Evolutionary conservation across 768 basidiomycete genomes (phyloP).

Genomic region (Termitomyces eurrhizus): DNA sequence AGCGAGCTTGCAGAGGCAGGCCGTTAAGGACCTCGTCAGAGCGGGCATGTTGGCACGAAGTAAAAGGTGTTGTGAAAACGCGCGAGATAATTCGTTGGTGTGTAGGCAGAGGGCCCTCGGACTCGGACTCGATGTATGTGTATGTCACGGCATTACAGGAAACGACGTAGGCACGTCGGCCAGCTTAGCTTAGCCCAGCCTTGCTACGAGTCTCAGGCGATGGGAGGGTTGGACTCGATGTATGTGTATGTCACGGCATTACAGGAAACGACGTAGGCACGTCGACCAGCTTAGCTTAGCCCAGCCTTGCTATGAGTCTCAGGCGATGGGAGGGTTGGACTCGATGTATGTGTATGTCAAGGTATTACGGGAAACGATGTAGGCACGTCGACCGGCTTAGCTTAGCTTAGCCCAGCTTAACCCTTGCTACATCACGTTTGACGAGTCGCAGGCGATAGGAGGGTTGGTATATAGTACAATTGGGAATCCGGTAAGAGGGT

Average conservation of each 20-base stretch:
- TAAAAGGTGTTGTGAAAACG: conserved; percentile 85
- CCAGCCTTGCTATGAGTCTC: too few relatives aligned
- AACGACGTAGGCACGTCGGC: conserved; percentile 78
- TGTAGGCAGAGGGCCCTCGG: conserved; percentile 33
- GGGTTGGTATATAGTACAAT: too few relatives aligned
- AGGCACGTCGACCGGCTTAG: conserved; percentile 72
- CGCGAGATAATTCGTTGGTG: conserved; percentile 64
- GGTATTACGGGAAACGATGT: too few relatives aligned
- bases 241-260: conserved; percentile 90
- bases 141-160: conserved; percentile 40
- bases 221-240: conserved; percentile 54
- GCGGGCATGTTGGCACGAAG: conserved; percentile 88
- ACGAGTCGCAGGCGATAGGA: too few relatives aligned
- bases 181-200: too few relatives aligned
- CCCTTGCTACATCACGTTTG: too few relatives aligned
- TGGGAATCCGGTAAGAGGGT: too few relatives aligned
- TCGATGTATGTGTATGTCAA: conserved; percentile 85
- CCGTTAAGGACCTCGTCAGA: conserved; percentile 64
- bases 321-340: too few relatives aligned
- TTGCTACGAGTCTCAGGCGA: too few relatives aligned
- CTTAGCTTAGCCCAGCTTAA: too few relatives aligned
- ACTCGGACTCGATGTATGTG: conserved; percentile 35
- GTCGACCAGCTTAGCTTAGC: conserved; percentile 63
- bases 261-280: conserved; percentile 83
- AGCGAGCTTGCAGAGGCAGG: conserved; percentile 60